phyloP scores from a whole-genome alignment of 441 rosid genomes.

The Eruca vesicaria region DNA sequence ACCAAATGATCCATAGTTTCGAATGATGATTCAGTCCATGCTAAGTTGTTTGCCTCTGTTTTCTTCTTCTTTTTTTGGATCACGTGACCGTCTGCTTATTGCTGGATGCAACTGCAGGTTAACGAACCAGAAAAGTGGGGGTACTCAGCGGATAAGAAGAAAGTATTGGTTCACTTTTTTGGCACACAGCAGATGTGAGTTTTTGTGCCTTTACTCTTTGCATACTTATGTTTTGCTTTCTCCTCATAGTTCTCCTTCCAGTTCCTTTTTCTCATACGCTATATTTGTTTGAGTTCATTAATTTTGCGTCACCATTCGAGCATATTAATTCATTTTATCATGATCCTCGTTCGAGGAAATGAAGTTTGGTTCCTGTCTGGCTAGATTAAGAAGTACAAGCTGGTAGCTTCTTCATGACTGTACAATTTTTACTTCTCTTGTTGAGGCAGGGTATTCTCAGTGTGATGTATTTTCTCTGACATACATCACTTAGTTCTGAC shows the following conservation, averaged over 20 bases:
- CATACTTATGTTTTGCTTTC: background rate
- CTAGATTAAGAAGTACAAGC: slow-evolving; percentile 2
- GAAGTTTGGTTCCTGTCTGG: slow-evolving; percentile 3
- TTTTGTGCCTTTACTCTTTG: background rate
- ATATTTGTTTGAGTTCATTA: background rate
- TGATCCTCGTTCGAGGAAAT: background rate
- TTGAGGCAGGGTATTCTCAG: background rate
- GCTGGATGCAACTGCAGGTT: slow-evolving; percentile 50
- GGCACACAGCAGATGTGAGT: slow-evolving; percentile 97
- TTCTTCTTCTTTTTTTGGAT: background rate
- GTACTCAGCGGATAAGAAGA: slow-evolving; percentile 80
- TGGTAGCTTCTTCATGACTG: background rate
- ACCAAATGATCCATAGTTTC: background rate
- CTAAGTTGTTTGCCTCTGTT: background rate
- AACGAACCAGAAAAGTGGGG: slow-evolving; percentile 97
- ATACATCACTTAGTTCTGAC: background rate
- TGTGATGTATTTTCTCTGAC: background rate
- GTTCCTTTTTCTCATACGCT: background rate
- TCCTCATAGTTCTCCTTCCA: background rate
- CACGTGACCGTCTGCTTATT: slow-evolving; percentile 24
- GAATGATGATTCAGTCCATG: background rate
- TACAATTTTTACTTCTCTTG: background rate
- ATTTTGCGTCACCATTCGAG: background rate
- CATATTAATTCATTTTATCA: background rate
- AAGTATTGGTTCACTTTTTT: slow-evolving; percentile 84